phyloP scores from a whole-genome alignment of 805 yeast species.

The Nakazawaea wickerhamii region DNA sequence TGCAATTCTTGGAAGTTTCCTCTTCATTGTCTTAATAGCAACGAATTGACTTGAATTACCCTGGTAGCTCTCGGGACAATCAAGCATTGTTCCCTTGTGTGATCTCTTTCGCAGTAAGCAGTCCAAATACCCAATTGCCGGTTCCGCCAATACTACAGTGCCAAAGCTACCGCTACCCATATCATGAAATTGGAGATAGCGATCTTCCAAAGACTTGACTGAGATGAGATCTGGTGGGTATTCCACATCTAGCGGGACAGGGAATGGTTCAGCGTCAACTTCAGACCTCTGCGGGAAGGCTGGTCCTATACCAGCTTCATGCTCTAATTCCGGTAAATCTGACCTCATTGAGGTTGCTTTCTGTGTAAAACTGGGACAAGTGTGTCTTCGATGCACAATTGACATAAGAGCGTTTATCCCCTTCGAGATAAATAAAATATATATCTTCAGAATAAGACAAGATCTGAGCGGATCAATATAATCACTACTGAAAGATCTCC shows the following conservation, averaged over 20 bases:
- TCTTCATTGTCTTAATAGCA: conserved; percentile 79
- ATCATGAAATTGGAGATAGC: conserved; percentile 46
- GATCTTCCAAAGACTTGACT: conserved; percentile 31
- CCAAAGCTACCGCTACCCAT: conserved; percentile 80
- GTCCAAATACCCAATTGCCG: conserved; percentile 20
- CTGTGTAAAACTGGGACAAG: not conserved
- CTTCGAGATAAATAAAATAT: not conserved
- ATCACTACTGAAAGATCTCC: no score
- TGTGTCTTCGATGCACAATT: not conserved
- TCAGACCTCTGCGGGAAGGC: no score
- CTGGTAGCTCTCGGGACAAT: conserved; percentile 26
- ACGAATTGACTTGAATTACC: conserved; percentile 35
- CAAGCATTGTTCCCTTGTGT: conserved; percentile 45
- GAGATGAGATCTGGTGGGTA: conserved; percentile 39
- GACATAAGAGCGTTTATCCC: not conserved
- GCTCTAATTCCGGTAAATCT: no score
- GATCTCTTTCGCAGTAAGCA: conserved; percentile 10
- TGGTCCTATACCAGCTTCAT: no score
- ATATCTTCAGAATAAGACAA: no score
- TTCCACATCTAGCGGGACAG: conserved; percentile 31
- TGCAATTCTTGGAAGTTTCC: conserved; percentile 43
- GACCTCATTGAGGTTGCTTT: no score
- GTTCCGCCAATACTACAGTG: conserved; percentile 57
- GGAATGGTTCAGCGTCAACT: not conserved
- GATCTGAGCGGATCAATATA: no score